Evolutionary conservation across 352 stramenopile species (phyloP).

Genomic region (Phytophthora lateralis): DNA sequence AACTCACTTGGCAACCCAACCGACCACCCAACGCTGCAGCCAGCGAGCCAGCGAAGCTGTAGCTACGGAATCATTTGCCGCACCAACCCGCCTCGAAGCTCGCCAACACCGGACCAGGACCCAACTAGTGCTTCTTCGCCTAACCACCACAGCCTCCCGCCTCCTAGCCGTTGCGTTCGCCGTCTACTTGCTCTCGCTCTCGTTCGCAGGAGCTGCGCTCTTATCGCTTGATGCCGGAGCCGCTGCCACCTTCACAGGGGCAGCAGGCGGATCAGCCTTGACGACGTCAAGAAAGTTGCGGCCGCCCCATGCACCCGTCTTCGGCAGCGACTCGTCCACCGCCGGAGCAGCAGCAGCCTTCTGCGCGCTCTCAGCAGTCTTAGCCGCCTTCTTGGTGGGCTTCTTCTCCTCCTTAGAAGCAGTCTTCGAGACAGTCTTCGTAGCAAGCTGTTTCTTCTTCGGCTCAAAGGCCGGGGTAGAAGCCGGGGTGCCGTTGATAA

Average conservation of each 20-base stretch:
- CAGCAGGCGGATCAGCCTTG: slow-evolving; percentile 67
- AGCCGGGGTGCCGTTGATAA: slow-evolving; percentile 79
- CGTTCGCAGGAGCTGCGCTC: slow-evolving; percentile 35
- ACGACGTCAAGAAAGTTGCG: slow-evolving; percentile 87
- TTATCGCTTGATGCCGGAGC: slow-evolving; percentile 4
- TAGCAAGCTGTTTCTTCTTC: slow-evolving; percentile 57
- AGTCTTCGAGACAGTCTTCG: slow-evolving; percentile 39
- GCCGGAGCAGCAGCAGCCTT: slow-evolving; percentile 29
- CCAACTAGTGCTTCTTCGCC: slow-evolving; percentile 30
- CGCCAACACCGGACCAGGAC: slow-evolving; percentile 19
- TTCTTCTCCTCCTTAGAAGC: slow-evolving; percentile 56
- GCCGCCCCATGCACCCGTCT: slow-evolving; percentile 76
- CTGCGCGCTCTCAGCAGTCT: slow-evolving; percentile 31
- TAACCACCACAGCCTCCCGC: slow-evolving; percentile 24
- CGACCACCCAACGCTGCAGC: slow-evolving; percentile 27
- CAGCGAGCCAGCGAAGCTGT: slow-evolving; percentile 9
- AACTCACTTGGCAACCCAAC: slow-evolving; percentile 33
- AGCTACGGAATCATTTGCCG: slow-evolving; percentile 11
- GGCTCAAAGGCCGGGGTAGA: slow-evolving; percentile 38
- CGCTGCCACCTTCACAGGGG: slow-evolving; percentile 44
- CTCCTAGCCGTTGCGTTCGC: slow-evolving; percentile 22
- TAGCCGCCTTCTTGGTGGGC: slow-evolving; percentile 45
- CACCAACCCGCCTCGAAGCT: slow-evolving; percentile 10
- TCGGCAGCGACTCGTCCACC: slow-evolving; percentile 57
- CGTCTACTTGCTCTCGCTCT: slow-evolving; percentile 56